phyloP scores from a whole-genome alignment of 495 filamentous ascomycete species.

The Lophiotrema nucula region DNA sequence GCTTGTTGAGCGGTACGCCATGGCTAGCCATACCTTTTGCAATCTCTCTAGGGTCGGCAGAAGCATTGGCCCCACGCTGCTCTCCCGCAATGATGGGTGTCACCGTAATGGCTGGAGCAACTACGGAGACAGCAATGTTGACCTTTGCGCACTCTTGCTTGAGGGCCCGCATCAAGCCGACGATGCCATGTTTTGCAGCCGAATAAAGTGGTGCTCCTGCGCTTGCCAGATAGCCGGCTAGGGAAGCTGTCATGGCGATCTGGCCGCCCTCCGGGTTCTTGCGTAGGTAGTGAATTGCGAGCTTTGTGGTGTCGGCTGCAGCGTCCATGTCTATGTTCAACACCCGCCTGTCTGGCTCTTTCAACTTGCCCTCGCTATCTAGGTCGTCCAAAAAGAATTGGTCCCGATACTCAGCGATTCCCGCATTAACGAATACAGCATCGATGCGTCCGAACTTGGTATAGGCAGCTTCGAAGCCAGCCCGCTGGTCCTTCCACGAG shows the following conservation, averaged over 20 bases:
- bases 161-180: conserved; percentile 41
- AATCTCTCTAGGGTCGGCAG: conserved; percentile 21
- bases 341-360: conserved; percentile 35
- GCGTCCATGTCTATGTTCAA: conserved; percentile 40
- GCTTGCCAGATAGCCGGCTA: conserved; percentile 40
- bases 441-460: conserved; percentile 37
- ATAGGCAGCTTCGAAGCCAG: conserved; percentile 35
- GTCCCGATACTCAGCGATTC: conserved; percentile 40
- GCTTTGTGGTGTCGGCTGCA: conserved; percentile 36
- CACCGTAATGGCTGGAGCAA: conserved; percentile 41
- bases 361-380: conserved; percentile 33
- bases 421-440: conserved; percentile 40
- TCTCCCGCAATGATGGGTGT: conserved; percentile 33
- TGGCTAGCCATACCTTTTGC: conserved; percentile 32
- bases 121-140: conserved; percentile 36
- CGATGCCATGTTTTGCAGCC: conserved; percentile 41
- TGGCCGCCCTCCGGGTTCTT: conserved; percentile 36
- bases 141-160: conserved; percentile 37
- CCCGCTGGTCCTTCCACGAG: conserved; percentile 34
- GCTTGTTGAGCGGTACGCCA: conserved; percentile 39
- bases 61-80: conserved; percentile 18
- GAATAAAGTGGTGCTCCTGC: conserved; percentile 39
- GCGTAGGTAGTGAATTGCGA: conserved; percentile 38
- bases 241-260: conserved; percentile 37
- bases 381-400: conserved; percentile 38